A percentile compares a stretch with the other conserved stretches of the same genome.
Conservation (phyloP, 768 basidiomycete genomes). For the Collybia sordida region DNA sequence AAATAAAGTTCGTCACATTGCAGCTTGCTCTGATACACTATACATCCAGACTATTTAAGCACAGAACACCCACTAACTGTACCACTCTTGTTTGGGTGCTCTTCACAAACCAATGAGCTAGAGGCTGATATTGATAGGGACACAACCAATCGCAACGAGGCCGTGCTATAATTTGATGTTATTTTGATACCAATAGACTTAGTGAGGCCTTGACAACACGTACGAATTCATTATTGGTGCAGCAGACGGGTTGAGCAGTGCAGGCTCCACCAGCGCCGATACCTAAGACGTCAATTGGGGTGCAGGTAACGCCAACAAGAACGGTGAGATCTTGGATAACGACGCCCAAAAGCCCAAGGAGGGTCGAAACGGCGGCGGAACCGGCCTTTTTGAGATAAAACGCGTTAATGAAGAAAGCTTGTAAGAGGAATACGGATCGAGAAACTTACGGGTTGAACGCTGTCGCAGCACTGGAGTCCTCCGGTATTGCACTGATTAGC, state of each 20-base stretch:
- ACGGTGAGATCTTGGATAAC: too few relatives aligned
- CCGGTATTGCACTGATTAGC: slow-evolving; percentile 20
- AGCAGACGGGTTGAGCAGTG: slow-evolving; percentile 24
- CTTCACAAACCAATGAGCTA: not conserved
- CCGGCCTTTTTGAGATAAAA: too few relatives aligned
- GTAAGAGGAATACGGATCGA: too few relatives aligned
- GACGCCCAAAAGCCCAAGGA: too few relatives aligned
- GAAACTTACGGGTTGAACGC: slow-evolving; percentile 3
- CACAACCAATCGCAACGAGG: slow-evolving; percentile 25
- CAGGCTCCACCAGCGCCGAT: slow-evolving; percentile 17
- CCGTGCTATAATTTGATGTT: slow-evolving; percentile 13
- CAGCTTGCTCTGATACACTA: too few relatives aligned
- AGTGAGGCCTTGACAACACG: slow-evolving; percentile 1
- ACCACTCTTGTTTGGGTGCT: too few relatives aligned
- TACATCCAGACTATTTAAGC: too few relatives aligned
- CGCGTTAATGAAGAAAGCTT: not conserved
- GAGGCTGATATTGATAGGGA: slow-evolving; percentile 17
- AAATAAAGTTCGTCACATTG: too few relatives aligned
- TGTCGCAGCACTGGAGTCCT: slow-evolving; percentile 20
- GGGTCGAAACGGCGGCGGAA: too few relatives aligned
- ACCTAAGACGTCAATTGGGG: slow-evolving; percentile 14
- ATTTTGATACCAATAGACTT: not conserved
- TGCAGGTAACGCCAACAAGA: slow-evolving; percentile 6
- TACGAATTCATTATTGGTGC: slow-evolving; percentile 24
- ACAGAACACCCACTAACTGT: too few relatives aligned